Evolutionary conservation across 1,284 basidiomycete genomes (phyloP), one percentile per base, ranked within the genome.

Genomic region (Naganishia sp.): DNA sequence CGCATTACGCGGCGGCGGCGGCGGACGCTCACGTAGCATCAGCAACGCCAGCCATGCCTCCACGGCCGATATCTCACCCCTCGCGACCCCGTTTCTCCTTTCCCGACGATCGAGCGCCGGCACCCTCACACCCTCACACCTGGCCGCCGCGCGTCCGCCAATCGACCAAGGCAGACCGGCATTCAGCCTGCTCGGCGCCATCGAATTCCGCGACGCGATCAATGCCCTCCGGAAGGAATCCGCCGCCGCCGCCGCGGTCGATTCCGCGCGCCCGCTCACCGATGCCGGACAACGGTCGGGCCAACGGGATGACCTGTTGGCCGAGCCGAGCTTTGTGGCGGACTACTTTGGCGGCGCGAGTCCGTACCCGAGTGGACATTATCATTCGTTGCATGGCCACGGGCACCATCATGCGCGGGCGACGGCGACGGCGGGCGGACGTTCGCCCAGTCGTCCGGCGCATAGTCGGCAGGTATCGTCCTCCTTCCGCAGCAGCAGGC

Each of bases 201-300:
- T 98, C 61, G 94, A 97, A 77, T 97, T 97, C 78, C 84, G 92
- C 33, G 88, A 94, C 68, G 90, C 96, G 16, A 89, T 97, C 16
- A 84, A 89, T 18, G 89, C 88, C 0, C 82, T 98, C 10, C 85
- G 87, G 65, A 82, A 84, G 18, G 81, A 82, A 36, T 75, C 71
- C 2, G 71, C 70, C 21, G 68, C 39, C 16, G 64, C 45, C 7
- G 57, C 52, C 18, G 53, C 49, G 11, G 52, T 46, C 6, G 50
- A 56, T 9, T 36, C 43, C 2, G 50, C 49, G 1, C 49, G 49
- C 9, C 57, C 49, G 11, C 48, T 54, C 65, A 56, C 55, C 25
- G 53, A 59, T 23, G 50, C 43, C 43, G 60, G 33, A 3, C 57
- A 61, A n/a, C 36, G 42, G 9, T 55, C 42, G 3, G 54, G 46